Percentiles rank a stretch among this genome's conserved stretches.
Evolutionary conservation across 768 basidiomycete species (phyloP).

Genomic region (Pisolithus orientalis): DNA sequence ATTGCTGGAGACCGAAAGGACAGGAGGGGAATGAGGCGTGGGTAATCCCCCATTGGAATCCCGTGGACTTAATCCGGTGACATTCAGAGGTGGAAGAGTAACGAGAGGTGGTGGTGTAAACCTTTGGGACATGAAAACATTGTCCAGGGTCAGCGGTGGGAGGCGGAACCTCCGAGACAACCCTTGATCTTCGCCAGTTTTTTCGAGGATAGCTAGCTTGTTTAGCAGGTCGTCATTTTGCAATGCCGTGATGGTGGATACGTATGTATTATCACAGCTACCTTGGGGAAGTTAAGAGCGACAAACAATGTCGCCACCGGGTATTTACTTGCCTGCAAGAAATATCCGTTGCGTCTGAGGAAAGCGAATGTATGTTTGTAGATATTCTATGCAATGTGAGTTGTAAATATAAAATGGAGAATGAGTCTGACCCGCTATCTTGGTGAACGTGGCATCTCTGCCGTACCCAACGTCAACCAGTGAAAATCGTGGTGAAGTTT

Average conservation of each 20-base stretch:
- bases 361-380: constrained; percentile 64
- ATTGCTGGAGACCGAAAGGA: constrained; percentile 20
- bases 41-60: constrained; percentile 56
- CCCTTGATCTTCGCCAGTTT: constrained; percentile 35
- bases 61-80: constrained; percentile 34
- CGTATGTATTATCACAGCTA: constrained; percentile 49
- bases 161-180: constrained; percentile 45
- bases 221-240: constrained; percentile 56
- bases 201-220: constrained; percentile 59
- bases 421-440: constrained; percentile 55
- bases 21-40: constrained; percentile 58
- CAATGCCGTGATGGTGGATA: constrained; percentile 49
- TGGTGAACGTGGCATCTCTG: constrained; percentile 55
- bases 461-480: constrained; percentile 63
- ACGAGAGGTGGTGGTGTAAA: constrained; percentile 23
- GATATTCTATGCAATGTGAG: constrained; percentile 46
- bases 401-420: background rate
- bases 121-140: constrained; percentile 35
- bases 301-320: background rate
- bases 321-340: constrained; percentile 49
- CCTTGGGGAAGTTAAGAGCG: constrained; percentile 32
- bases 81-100: constrained; percentile 42
- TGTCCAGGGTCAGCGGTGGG: constrained; percentile 49
- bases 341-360: constrained; percentile 72
- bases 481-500: constrained; percentile 65